Evolutionary conservation across 2,329 filamentous ascomycete genomes (phyloP), one percentile per base, ranked within the genome.

Genomic region (Epichloe baconii): DNA sequence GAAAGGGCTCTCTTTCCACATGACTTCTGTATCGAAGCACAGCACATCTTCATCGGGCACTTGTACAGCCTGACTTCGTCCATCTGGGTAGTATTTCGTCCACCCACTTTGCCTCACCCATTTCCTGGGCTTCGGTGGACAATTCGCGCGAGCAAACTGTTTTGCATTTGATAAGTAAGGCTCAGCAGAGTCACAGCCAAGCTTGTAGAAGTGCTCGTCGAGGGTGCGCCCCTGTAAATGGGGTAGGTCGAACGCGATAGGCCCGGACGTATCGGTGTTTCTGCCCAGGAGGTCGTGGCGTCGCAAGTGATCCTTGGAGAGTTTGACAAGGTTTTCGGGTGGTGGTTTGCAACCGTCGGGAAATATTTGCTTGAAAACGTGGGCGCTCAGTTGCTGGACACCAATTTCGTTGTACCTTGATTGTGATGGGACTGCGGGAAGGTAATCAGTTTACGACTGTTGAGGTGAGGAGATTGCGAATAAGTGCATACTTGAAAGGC

Each of bases 21-120:
- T 83, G 45, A 96, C 90, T 68, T 98, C 93, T 1, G 90, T 95
- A 68, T 98, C 93, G 60, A 98, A 98, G 38, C 86, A 90, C 50
- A 97, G 72, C 75, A 91, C 83, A 3, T 78, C 71, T 63, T 93
- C 90, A 54, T 91, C 76, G 0, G 94, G 93, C 10, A 82, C 80
- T 54, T 85, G 81, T 4, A 95, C 80, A 3, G 75, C 66, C 63
- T 93, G 86, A 15, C 76, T 77, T 12, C 71, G 74, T 21, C 88
- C 89, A 64, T 95, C 84, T 2, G 72, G 64, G 57, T 84, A 76
- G 68, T 98, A 98, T 67, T 89, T 96, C 0, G 90, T 97, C 93
- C 93, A 98, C 1, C 93, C 94, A 63, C 88, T 94, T 58, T 73
- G 77, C 40, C 71, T 78, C 31, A 83, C 69, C 93, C 93, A 98